Evolutionary conservation across 305 asterid genomes (phyloP), one percentile per base, ranked within the genome.

Genomic region (Plantago rigida): DNA sequence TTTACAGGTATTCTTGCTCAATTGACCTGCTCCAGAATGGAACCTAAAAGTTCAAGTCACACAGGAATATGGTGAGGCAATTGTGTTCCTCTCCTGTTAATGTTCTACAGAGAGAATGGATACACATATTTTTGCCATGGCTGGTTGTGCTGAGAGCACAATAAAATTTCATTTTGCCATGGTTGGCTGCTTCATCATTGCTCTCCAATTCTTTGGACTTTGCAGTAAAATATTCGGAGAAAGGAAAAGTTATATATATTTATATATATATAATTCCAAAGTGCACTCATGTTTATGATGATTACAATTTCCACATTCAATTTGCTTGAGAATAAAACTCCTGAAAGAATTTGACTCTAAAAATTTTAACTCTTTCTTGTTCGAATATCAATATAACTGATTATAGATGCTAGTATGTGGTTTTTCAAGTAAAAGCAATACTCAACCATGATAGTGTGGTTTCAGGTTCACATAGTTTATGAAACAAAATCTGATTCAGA

Each of bases 71-170:
- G 65, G 59, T 34, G 68, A 50, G 53, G 64, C 62, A 64, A 71
- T 59, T 47, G 70, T 49, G 64, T 50, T 31, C 41, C 7, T 60
- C 67, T 45, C 51, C n/a, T 28, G 50, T 51, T 6, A 13, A 39
- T 66, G 56, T 63, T 61, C 50, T 62, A 49, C 47, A 14, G 19
- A 56, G 56, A 54, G 58, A n/a, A 41, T 10, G 13, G 13, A 51
- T 14, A 63, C 29, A 61, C 66, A 74, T 56, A 62, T 48, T 67
- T 51, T 79, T 75, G 69, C 84, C 81, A 73, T 79, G 81, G 77
- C 81, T 70, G 58, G 47, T 56, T 53, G 76, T 60, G 69, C 59
- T 12, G 11, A 45, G 26, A 48, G 57, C 71, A 47, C 64, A 22
- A 29, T 34, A 14, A 53, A 52, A 53, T 67, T 59, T 55, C 42